Evolutionary conservation across 2,329 filamentous ascomycete genomes (phyloP), one percentile per base, ranked within the genome.

Genomic region (Trichoderma koningii): DNA sequence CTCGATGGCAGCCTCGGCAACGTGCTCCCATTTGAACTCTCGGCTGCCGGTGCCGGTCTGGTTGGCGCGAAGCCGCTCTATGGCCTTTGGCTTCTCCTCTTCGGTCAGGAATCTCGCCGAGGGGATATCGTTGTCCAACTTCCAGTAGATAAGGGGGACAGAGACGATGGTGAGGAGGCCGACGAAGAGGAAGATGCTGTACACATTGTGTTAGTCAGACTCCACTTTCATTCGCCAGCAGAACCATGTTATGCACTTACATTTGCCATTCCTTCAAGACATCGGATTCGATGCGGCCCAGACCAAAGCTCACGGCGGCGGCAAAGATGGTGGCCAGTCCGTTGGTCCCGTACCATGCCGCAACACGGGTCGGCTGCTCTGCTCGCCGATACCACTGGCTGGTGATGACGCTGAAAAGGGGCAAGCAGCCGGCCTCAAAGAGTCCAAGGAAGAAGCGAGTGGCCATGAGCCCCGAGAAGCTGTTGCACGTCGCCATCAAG

Each of bases 41-140:
- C 87, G 87, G 67, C 86, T 89, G 1, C 88, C 89, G 17, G 90
- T 87, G 0, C 91, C 91, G 66, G 91, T 91, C 73, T 92, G 87
- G 70, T 94, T 94, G 23, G 86, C 81, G 0, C 90, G 82, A 6
- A 94, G 85, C 0, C 91, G 83, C 68, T 92, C 90, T 28, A 93
- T 79, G 0, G 88, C 89, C 48, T 92, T 81, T 0, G 87, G 73
- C 14, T 86, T 85, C 69, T 94, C 91, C 52, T 86, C 81, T 60
- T 88, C 83, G 7, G 79, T 89, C 28, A 95, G 71, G 65, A 84
- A 85, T 15, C 82, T 79, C 0, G 83, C 83, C 0, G 82, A 82
- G 0, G 80, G 72, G 19, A 88, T 81, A 68, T 87, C 85, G 71
- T 84, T 83, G 72, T 88, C 85, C 2, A 90, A 79, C 52, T 79